These are phyloP conservation scores for Podaxis mareebaensis DNA, from an alignment of 768 basidiomycete species.

Conservation along the genomic window DNA sequence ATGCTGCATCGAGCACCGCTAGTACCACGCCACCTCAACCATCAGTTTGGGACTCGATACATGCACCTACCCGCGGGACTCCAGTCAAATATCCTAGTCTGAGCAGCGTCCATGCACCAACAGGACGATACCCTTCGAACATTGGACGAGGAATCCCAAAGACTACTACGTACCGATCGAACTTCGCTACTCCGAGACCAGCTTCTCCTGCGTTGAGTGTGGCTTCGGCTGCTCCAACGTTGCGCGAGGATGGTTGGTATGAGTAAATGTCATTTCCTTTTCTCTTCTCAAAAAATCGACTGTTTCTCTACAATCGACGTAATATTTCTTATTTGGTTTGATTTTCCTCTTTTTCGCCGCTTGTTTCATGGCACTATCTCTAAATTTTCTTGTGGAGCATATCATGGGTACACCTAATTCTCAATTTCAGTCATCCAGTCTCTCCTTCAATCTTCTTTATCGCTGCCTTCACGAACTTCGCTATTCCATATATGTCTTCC, in stretches of 20 bases:
- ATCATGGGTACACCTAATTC: conserved; percentile 15
- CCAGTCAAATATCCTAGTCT: conserved; percentile 26
- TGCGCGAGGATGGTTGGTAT: conserved; percentile 82
- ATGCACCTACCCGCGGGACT: conserved; percentile 39
- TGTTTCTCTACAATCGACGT: conserved; percentile 12
- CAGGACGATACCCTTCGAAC: conserved; percentile 34
- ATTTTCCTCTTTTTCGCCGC: conserved; percentile 4
- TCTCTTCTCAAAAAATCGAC: conserved; percentile 20
- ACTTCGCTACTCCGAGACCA: conserved; percentile 33
- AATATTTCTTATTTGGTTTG: conserved; percentile 11
- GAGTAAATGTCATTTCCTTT: conserved; percentile 34
- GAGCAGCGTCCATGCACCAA: conserved; percentile 32
- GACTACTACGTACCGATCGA: conserved; percentile 25
- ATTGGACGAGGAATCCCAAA: conserved; percentile 39
- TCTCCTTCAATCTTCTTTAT: background rate
- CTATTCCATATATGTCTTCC: background rate
- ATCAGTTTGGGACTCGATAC: conserved; percentile 77
- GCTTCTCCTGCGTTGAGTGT: conserved; percentile 79
- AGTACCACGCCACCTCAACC: conserved; percentile 45
- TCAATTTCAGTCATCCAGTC: background rate
- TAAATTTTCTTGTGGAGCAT: conserved; percentile 18
- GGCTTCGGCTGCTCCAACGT: conserved; percentile 70
- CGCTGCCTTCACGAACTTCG: background rate
- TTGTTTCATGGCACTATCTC: conserved; percentile 16
- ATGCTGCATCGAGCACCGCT: conserved; percentile 21